Conservation (phyloP, 139 green algal genomes). For the Parachlorella kessleri region DNA sequence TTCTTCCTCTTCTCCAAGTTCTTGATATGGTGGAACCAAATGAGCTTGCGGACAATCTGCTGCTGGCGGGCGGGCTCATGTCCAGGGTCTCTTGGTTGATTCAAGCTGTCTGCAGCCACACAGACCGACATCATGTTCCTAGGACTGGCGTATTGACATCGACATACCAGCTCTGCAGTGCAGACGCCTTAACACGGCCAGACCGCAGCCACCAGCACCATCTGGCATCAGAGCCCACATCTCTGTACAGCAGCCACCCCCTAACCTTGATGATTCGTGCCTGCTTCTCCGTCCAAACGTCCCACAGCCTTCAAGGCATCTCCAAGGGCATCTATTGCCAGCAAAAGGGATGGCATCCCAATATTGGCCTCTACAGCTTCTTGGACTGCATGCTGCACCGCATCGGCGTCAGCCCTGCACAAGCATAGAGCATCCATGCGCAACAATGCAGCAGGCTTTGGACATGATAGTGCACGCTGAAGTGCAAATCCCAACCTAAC, state of each 20-base stretch:
- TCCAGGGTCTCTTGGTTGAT: conserved; percentile 1
- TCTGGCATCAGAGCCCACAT: too few relatives aligned
- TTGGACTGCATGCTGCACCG: neutral
- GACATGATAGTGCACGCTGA: neutral
- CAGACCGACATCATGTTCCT: neutral
- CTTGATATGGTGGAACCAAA: conserved; percentile 79
- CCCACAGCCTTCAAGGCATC: neutral
- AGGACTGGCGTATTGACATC: neutral
- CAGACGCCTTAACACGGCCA: neutral
- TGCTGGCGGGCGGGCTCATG: too few relatives aligned
- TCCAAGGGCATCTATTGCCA: neutral
- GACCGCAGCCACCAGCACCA: neutral
- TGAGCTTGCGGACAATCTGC: conserved; percentile 35
- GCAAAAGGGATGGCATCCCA: conserved; percentile 10
- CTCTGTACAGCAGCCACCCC: too few relatives aligned
- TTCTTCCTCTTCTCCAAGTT: conserved; percentile 62
- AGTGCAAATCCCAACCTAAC: neutral
- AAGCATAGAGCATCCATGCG: too few relatives aligned
- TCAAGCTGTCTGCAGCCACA: neutral
- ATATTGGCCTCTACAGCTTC: neutral
- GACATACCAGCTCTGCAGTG: neutral
- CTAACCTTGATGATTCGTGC: too few relatives aligned
- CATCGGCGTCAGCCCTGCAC: conserved; percentile 1
- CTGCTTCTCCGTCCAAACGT: neutral
- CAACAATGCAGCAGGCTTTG: too few relatives aligned